Percentiles rank a stretch among this genome's conserved stretches.
Evolutionary conservation across 2,329 filamentous ascomycete genomes (phyloP).

Genomic region (Colletotrichum sp.): DNA sequence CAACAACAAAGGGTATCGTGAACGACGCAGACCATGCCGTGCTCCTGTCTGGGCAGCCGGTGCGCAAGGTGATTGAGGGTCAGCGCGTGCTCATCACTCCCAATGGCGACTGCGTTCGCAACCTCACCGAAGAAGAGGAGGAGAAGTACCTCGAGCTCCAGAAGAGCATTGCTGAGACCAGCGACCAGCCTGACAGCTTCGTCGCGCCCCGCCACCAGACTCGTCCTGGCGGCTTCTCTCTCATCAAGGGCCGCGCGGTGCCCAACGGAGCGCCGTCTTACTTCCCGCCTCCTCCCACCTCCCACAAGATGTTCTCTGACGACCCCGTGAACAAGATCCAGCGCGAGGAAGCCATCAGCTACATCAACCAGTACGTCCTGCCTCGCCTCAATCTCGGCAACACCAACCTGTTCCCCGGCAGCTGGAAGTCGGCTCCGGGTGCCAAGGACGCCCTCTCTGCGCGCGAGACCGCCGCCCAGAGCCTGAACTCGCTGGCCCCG

Average conservation of each 20-base stretch:
- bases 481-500: slow-evolving; percentile 59
- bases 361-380: slow-evolving; percentile 73
- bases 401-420: slow-evolving; percentile 43
- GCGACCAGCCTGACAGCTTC: slow-evolving; percentile 60
- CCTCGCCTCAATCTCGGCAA: slow-evolving; percentile 62
- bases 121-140: slow-evolving; percentile 72
- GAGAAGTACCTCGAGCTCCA: slow-evolving; percentile 74
- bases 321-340: slow-evolving; percentile 71
- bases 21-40: slow-evolving; percentile 59
- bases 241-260: slow-evolving; percentile 69
- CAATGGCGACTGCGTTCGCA: slow-evolving; percentile 77
- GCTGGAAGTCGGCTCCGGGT: slow-evolving; percentile 35
- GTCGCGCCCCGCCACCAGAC: slow-evolving; percentile 60
- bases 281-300: slow-evolving; percentile 56
- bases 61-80: slow-evolving; percentile 68
- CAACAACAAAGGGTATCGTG: slow-evolving; percentile 49
- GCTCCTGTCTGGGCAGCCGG: slow-evolving; percentile 61
- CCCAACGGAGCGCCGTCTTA: slow-evolving; percentile 68
- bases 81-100: slow-evolving; percentile 76
- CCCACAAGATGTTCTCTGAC: slow-evolving; percentile 43
- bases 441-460: slow-evolving; percentile 40
- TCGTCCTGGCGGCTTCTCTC: slow-evolving; percentile 60
- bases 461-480: slow-evolving; percentile 53
- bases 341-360: slow-evolving; percentile 69
- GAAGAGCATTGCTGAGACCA: slow-evolving; percentile 54